Conservation (phyloP, 208 protist species). For the Wallacemonas sp. region DNA sequence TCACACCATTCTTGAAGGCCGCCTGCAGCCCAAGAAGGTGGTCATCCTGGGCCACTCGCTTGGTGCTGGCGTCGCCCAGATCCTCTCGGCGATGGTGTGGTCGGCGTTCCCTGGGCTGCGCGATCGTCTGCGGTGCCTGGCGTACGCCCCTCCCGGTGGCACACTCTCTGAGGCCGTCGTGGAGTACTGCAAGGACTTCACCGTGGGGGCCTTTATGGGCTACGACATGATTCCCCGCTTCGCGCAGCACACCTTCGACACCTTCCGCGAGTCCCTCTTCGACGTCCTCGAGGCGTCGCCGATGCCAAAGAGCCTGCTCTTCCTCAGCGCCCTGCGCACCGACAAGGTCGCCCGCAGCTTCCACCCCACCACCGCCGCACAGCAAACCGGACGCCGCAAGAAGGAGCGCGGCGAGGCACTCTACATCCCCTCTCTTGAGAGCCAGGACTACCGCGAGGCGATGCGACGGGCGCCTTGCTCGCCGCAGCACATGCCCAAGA, state of each 20-base stretch:
- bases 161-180: constrained; percentile 67
- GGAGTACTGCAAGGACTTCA: constrained; percentile 66
- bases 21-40: constrained; percentile 39
- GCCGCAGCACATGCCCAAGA: constrained; percentile 17
- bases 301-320: constrained; percentile 67
- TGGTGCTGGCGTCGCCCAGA: constrained; percentile 74
- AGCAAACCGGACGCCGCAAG: background rate
- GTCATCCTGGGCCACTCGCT: constrained; percentile 88
- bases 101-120: constrained; percentile 47
- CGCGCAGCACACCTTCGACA: constrained; percentile 77
- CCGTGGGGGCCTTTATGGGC: constrained; percentile 64
- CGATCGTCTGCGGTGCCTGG: constrained; percentile 62
- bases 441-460: constrained; percentile 32
- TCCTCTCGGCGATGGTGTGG: constrained; percentile 70
- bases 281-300: constrained; percentile 57
- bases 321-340: constrained; percentile 48
- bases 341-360: constrained; percentile 24
- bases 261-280: constrained; percentile 73
- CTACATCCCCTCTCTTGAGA: constrained; percentile 23
- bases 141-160: constrained; percentile 82
- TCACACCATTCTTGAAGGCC: constrained; percentile 37
- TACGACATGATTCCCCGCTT: constrained; percentile 84
- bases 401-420: constrained; percentile 1
- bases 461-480: constrained; percentile 30
- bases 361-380: constrained; percentile 28